Conservation (phyloP, 768 basidiomycete genomes). For the Trametes cubensis region DNA sequence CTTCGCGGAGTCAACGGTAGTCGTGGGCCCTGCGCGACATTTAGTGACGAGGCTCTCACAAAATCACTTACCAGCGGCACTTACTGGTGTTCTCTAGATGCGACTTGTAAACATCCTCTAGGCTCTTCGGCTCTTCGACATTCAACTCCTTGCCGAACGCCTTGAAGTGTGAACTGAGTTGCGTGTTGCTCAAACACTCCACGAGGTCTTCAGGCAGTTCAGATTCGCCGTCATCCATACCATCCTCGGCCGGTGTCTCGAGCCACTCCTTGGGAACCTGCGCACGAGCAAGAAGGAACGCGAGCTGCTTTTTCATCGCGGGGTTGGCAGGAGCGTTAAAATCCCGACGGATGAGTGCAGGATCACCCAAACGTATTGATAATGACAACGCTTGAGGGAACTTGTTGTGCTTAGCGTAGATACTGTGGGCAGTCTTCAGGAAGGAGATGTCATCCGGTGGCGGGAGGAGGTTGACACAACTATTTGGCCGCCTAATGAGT, state of each 20-base stretch:
- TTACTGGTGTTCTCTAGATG: constrained; percentile 89
- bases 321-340: constrained; percentile 90
- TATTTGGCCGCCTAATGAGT: constrained; percentile 32
- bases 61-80: constrained; percentile 25
- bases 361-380: constrained; percentile 82
- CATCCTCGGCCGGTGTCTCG: constrained; percentile 56
- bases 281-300: constrained; percentile 90
- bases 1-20: constrained; percentile 87
- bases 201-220: constrained; percentile 81
- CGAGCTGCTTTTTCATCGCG: constrained; percentile 95
- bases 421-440: constrained; percentile 82
- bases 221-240: constrained; percentile 51
- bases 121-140: constrained; percentile 83
- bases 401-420: constrained; percentile 85
- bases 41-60: background rate
- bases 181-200: constrained; percentile 84
- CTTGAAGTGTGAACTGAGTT: constrained; percentile 81
- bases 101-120: constrained; percentile 97
- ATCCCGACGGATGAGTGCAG: constrained; percentile 79
- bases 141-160: constrained; percentile 94
- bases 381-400: constrained; percentile 91
- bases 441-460: constrained; percentile 93
- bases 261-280: constrained; percentile 92
- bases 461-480: constrained; percentile 87
- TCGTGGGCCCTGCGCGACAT: constrained; percentile 54